Percentiles rank a stretch among this genome's conserved stretches.
Conservation (phyloP, 139 green algal species). For the Tetraselmis chui region DNA sequence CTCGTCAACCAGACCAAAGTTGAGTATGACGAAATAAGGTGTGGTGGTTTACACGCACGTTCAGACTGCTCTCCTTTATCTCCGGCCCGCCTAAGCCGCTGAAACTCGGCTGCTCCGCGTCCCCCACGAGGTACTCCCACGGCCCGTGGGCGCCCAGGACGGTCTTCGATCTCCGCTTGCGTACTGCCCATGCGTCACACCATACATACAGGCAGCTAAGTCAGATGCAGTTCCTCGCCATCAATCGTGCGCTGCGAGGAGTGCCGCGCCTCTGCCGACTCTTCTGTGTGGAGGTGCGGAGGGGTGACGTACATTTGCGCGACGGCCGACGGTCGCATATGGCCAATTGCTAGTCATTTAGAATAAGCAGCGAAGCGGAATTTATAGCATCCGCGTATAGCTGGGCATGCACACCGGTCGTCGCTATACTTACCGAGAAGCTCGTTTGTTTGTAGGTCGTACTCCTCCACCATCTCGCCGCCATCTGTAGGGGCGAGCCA, state of each 20-base stretch:
- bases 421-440: no score
- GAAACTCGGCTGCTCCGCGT: conserved; percentile 17
- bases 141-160: conserved; percentile 14
- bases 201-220: no score
- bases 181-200: conserved; percentile 29
- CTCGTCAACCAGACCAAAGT: background rate
- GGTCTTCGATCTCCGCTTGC: conserved; percentile 27
- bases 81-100: background rate
- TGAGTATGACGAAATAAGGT: no score
- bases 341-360: no score
- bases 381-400: no score
- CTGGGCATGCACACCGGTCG: background rate
- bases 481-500: conserved; percentile 1
- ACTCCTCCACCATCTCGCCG: conserved; percentile 26
- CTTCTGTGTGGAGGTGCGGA: no score
- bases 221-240: no score
- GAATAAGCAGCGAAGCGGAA: no score
- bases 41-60: conserved; percentile 29
- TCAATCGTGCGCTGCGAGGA: no score
- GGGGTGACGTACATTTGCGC: no score
- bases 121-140: conserved; percentile 37
- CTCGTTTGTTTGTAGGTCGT: conserved; percentile 26
- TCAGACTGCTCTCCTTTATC: conserved; percentile 25
- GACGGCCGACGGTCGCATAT: no score
- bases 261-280: no score